Conservation (phyloP, 1,284 basidiomycete species). For the Rhodofomes roseus region DNA sequence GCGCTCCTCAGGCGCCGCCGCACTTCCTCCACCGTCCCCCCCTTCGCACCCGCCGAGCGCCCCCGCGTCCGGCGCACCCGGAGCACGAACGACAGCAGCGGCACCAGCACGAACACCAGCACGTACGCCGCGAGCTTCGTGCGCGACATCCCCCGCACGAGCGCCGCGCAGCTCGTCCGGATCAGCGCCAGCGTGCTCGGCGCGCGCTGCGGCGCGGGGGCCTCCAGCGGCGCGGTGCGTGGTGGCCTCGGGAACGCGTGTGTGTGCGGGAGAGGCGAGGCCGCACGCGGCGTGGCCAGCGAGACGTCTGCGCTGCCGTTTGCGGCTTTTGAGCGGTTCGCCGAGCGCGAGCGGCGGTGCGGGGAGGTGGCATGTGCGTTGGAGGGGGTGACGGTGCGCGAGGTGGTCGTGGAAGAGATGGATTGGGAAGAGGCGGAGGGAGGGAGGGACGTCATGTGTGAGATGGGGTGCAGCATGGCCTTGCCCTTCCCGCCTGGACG, state of each 20-base stretch:
- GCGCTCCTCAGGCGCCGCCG: conserved; percentile 44
- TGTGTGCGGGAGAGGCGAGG: conserved; percentile 4
- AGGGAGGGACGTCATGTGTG: conserved; percentile 17
- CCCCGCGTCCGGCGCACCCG: conserved; percentile 40
- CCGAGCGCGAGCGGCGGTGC: conserved; percentile 10
- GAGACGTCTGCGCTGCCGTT: not conserved
- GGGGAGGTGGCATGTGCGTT: not conserved
- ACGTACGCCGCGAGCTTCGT: conserved; percentile 46
- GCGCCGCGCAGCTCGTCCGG: conserved; percentile 20
- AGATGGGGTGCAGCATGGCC: conserved; percentile 6
- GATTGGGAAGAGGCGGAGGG: conserved; percentile 24
- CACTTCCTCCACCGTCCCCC: conserved; percentile 53
- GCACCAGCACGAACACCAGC: conserved; percentile 57
- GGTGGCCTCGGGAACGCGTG: conserved; percentile 14
- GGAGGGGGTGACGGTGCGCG: conserved; percentile 24
- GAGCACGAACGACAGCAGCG: conserved; percentile 55
- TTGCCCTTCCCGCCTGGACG: conserved; percentile 14
- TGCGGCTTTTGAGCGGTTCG: conserved; percentile 5
- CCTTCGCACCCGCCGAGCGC: conserved; percentile 11
- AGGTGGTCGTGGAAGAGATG: conserved; percentile 26
- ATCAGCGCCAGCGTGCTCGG: conserved; percentile 26
- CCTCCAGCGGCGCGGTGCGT: conserved; percentile 13
- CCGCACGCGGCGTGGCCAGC: not conserved
- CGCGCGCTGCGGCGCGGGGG: conserved; percentile 11
- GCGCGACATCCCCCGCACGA: conserved; percentile 16